phyloP scores from a whole-genome alignment of 805 yeast genomes.

The Deakozyma indianensis region DNA sequence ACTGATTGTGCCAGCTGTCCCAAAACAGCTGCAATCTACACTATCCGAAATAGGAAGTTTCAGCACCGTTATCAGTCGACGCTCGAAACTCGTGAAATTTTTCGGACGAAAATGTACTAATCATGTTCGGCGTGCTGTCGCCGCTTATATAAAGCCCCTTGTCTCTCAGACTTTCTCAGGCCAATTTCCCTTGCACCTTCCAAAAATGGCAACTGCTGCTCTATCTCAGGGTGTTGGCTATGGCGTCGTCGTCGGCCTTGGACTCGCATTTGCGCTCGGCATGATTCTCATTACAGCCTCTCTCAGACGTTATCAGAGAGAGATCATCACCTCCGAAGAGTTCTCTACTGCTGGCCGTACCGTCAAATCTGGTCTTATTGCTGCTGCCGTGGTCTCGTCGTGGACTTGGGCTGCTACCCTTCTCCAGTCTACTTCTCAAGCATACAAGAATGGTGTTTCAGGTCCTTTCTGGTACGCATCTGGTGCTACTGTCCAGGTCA shows the following conservation, averaged over 20 bases:
- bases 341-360: slow-evolving; percentile 87
- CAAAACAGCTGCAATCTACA: neutral
- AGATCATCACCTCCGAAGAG: slow-evolving; percentile 83
- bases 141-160: too few species aligned
- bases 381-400: slow-evolving; percentile 82
- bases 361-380: slow-evolving; percentile 70
- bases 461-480: slow-evolving; percentile 81
- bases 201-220: slow-evolving; percentile 14
- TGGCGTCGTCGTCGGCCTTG: slow-evolving; percentile 80
- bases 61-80: neutral
- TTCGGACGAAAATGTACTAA: too few species aligned
- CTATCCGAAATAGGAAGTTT: neutral
- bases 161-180: too few species aligned
- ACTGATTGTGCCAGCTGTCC: neutral
- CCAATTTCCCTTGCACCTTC: too few species aligned
- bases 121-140: too few species aligned
- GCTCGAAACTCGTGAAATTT: too few species aligned
- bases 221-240: slow-evolving; percentile 74
- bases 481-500: slow-evolving; percentile 84
- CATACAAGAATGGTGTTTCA: slow-evolving; percentile 60
- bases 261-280: slow-evolving; percentile 45
- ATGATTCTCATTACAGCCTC: slow-evolving; percentile 66
- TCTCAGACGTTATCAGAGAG: slow-evolving; percentile 66
- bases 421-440: slow-evolving; percentile 62
- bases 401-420: slow-evolving; percentile 93